Base-by-base conservation (phyloP, 441 rosid species). In the Dalechampia spathulata region DNA sequence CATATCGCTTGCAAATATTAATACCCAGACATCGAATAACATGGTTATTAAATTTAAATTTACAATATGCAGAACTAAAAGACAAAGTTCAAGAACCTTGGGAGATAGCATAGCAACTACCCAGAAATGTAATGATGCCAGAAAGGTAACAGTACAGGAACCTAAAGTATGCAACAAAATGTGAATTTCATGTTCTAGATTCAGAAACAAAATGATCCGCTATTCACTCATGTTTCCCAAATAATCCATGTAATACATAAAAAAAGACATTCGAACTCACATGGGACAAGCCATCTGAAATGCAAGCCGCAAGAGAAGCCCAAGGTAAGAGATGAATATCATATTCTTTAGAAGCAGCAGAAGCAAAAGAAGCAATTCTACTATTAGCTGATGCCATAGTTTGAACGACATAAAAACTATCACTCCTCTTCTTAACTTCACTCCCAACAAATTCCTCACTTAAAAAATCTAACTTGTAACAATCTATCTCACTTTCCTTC, bases 261-360 rank as follows among this genome's bases (percentile, higher is more conserved):
- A 58, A 19, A n/a, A 28, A 44, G 47, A 53, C 60, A 57, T 41
- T 25, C 61, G 50, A 69, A 44, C 62, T 73, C 80, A 91, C 98
- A 78, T 79, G 73, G 36, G 85, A 66, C 60, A 72, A 66, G 74
- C 68, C 74, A 61, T 81, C 82, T 27, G 99, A 80, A 68, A 85
- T 58, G 75, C 97, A 90, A 27, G 99, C 99, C 39, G 99, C 99
- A 69, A 87, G 79, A 16, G 99, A 87, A 46, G 86, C 99, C 99
- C 99, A 93, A 22, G 99, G 99, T 60, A 87, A 76, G 62, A 93
- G 75, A 50, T 93, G 95, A 61, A 93, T 82, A 73, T 90, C 99
- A 74, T 90, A 85, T 57, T 93, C 99, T 78, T 80, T 82, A 66
- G 90, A 83, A 49, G 90, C 99, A 66, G 87, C 70, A 59, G 83